A percentile compares a stretch with the other conserved stretches of the same genome.
Conservation (phyloP, 306 rosid genomes). For the Acacia acuminata region DNA sequence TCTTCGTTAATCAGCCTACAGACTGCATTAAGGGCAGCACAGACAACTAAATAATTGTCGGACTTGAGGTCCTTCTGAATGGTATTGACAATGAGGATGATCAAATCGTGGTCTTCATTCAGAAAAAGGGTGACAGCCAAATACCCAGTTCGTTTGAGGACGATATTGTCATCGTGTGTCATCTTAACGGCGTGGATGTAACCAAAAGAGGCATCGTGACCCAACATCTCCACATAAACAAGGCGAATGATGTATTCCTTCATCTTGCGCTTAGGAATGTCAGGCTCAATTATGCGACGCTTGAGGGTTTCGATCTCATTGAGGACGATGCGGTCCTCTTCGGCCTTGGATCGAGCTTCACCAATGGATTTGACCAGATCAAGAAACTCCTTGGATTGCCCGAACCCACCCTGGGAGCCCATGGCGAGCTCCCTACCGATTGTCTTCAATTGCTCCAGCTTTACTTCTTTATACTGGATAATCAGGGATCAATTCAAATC, state of each 20-base stretch:
- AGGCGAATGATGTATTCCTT: constrained; percentile 91
- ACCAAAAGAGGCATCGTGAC: constrained; percentile 89
- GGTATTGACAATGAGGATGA: constrained; percentile 90
- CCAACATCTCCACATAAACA: constrained; percentile 92
- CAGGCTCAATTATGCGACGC: constrained; percentile 77
- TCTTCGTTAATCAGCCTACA: constrained; percentile 88
- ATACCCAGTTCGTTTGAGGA: constrained; percentile 87
- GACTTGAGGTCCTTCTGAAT: constrained; percentile 91
- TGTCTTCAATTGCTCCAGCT: constrained; percentile 88
- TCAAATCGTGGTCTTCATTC: constrained; percentile 80
- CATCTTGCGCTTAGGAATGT: constrained; percentile 93
- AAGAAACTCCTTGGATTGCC: constrained; percentile 87
- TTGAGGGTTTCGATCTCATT: constrained; percentile 93
- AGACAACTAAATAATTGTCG: constrained; percentile 81
- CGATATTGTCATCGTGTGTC: constrained; percentile 82
- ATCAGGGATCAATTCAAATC: neutral
- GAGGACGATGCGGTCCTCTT: constrained; percentile 88
- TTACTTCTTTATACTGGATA: neutral
- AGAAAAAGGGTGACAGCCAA: constrained; percentile 92
- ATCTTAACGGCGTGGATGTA: constrained; percentile 97
- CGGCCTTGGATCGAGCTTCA: constrained; percentile 95
- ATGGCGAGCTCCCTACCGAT: constrained; percentile 93
- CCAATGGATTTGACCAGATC: constrained; percentile 95
- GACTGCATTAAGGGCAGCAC: constrained; percentile 86
- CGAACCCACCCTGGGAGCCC: constrained; percentile 99